Evolutionary conservation across 805 yeast genomes (phyloP).

Genomic region (Candida multigemmis): DNA sequence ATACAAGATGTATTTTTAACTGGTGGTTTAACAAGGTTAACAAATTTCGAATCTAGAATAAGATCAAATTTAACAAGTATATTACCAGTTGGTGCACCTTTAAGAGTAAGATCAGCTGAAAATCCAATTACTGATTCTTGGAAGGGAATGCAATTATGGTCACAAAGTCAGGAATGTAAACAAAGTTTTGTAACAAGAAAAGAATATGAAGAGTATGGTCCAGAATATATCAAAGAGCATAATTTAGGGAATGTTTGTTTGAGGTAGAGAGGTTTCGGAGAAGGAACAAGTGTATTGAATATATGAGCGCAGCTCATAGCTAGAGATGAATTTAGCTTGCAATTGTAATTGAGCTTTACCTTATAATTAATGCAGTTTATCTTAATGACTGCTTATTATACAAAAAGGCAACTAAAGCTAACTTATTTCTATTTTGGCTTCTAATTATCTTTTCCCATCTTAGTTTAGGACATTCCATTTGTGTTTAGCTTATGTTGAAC

Average conservation of each 20-base stretch:
- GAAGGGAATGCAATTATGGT: conserved; percentile 89
- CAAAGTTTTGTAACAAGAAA: conserved; percentile 47
- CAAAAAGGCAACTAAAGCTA: no score
- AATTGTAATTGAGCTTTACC: no score
- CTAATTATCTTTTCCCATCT: no score
- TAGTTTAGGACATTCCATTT: no score
- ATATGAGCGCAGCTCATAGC: no score
- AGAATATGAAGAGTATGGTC: conserved; percentile 84
- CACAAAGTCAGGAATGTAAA: conserved; percentile 37
- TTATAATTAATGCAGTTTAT: no score
- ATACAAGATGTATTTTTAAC: conserved; percentile 68
- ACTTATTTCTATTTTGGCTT: no score
- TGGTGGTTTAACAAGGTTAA: conserved; percentile 72
- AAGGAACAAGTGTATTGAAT: no score
- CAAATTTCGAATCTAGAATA: conserved; percentile 62
- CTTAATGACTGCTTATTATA: no score
- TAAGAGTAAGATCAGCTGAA: conserved; percentile 52
- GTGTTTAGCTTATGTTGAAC: no score
- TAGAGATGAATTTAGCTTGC: no score
- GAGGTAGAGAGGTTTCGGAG: conserved; percentile 6
- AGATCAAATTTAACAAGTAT: conserved; percentile 57
- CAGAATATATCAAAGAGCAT: conserved; percentile 84
- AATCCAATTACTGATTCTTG: conserved; percentile 80
- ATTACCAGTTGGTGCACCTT: conserved; percentile 58
- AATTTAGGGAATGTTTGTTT: conserved; percentile 56